Conservation (phyloP, 2,329 filamentous ascomycete genomes). For the Aspergillus tubingensis region DNA sequence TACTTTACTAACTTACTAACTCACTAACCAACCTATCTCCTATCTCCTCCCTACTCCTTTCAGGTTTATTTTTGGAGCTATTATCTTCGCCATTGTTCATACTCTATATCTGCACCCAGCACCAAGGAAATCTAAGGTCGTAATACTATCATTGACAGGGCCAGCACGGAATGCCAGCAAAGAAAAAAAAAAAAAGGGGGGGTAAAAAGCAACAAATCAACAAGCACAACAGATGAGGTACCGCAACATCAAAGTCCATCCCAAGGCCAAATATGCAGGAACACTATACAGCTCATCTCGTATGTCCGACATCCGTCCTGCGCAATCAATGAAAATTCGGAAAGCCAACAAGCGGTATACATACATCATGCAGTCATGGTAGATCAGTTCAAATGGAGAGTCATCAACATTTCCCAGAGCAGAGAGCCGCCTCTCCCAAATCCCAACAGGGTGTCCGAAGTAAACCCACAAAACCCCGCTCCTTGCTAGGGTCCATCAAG, state of each 20-base stretch:
- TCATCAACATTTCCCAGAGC: slow-evolving; percentile 20
- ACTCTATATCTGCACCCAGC: not conserved
- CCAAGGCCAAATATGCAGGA: slow-evolving; percentile 18
- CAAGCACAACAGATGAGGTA: slow-evolving; percentile 11
- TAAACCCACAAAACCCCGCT: not conserved
- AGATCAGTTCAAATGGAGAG: slow-evolving; percentile 10
- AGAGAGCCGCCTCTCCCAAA: not conserved
- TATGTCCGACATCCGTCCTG: slow-evolving; percentile 14
- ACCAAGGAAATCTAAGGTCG: not conserved
- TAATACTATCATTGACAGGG: not conserved
- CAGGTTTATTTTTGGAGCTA: not conserved
- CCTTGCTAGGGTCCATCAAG: slow-evolving; percentile 1
- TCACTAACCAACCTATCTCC: not conserved
- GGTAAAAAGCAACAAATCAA: not conserved
- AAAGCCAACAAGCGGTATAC: slow-evolving; percentile 32
- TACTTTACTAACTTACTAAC: not conserved
- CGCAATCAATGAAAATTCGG: not conserved
- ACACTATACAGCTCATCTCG: slow-evolving; percentile 26
- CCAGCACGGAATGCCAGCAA: not conserved
- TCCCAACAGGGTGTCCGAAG: not conserved
- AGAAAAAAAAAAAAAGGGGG: not conserved
- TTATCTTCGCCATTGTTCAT: not conserved
- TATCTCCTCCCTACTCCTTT: too few relatives aligned
- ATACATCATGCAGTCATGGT: slow-evolving; percentile 41
- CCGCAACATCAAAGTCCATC: slow-evolving; percentile 14